Evolutionary conservation across 768 basidiomycete species (phyloP).

Genomic region (Brasilioporus rufonigricans): DNA sequence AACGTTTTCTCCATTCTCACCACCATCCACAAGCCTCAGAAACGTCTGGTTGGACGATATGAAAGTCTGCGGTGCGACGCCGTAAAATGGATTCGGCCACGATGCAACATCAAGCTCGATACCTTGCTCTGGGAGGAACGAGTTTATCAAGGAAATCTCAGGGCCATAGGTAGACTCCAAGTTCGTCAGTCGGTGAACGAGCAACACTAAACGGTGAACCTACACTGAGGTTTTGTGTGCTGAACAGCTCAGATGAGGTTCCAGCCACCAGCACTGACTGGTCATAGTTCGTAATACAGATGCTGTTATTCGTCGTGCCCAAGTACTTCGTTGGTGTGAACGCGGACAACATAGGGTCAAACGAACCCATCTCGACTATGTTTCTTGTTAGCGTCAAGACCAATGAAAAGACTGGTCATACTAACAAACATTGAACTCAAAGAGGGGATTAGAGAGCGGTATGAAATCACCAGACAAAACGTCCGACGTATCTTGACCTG

Average conservation of each 20-base stretch:
- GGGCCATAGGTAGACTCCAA: slow-evolving; percentile 14
- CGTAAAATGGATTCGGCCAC: slow-evolving; percentile 39
- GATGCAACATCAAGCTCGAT: slow-evolving; percentile 31
- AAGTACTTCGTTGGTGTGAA: too few relatives aligned
- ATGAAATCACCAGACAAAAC: slow-evolving; percentile 16
- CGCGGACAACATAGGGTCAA: too few relatives aligned
- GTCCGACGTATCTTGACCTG: slow-evolving; percentile 25
- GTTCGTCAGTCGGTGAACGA: neutral
- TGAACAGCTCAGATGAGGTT: slow-evolving; percentile 39
- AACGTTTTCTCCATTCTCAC: slow-evolving; percentile 42
- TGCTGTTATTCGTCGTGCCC: slow-evolving; percentile 35
- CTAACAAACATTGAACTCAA: slow-evolving; percentile 35
- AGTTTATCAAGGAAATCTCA: slow-evolving; percentile 13
- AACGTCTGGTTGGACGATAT: slow-evolving; percentile 30
- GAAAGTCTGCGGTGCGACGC: slow-evolving; percentile 35
- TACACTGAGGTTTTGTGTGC: slow-evolving; percentile 29
- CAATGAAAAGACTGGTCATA: neutral
- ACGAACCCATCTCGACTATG: too few relatives aligned
- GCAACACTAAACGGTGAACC: neutral
- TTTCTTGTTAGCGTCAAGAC: neutral
- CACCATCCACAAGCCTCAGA: slow-evolving; percentile 39
- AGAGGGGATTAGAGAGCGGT: too few relatives aligned
- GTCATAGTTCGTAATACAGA: too few relatives aligned
- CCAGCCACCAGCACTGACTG: slow-evolving; percentile 37
- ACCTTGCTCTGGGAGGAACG: slow-evolving; percentile 23